phyloP scores from a whole-genome alignment of 2,329 filamentous ascomycete genomes.

The Dactylellina parvicollis region DNA sequence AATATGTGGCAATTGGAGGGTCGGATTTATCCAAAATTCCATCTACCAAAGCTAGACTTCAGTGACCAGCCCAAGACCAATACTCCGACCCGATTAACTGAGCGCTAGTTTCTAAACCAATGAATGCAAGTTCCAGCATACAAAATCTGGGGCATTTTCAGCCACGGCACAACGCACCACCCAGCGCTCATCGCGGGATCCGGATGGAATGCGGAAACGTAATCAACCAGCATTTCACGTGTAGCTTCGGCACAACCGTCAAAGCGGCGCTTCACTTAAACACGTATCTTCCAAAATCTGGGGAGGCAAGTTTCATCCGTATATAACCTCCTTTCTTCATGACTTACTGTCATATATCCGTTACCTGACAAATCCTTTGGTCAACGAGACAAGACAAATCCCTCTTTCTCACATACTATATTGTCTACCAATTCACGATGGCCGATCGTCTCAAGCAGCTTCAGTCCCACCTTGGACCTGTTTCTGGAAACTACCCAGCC shows the following conservation, averaged over 20 bases:
- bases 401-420: neutral
- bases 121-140: too few species aligned
- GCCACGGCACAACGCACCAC: conserved; percentile 42
- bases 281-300: conserved; percentile 27
- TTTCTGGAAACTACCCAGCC: conserved; percentile 73
- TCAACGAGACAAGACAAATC: neutral
- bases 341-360: neutral
- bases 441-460: conserved; percentile 74
- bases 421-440: conserved; percentile 23
- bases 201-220: conserved; percentile 3
- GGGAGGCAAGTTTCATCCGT: neutral
- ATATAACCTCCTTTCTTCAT: neutral
- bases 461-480: conserved; percentile 71
- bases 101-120: too few species aligned
- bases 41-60: too few species aligned
- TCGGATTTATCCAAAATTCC: too few species aligned
- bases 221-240: conserved; percentile 1
- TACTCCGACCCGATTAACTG: too few species aligned
- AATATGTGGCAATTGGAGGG: too few species aligned
- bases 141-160: conserved; percentile 35
- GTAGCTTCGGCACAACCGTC: conserved; percentile 14
- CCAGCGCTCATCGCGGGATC: conserved; percentile 10
- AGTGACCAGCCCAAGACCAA: too few species aligned
- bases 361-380: neutral
- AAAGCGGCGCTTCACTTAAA: conserved; percentile 16